Evolutionary conservation across 1,284 basidiomycete species (phyloP).

Genomic region (Somion occarium): DNA sequence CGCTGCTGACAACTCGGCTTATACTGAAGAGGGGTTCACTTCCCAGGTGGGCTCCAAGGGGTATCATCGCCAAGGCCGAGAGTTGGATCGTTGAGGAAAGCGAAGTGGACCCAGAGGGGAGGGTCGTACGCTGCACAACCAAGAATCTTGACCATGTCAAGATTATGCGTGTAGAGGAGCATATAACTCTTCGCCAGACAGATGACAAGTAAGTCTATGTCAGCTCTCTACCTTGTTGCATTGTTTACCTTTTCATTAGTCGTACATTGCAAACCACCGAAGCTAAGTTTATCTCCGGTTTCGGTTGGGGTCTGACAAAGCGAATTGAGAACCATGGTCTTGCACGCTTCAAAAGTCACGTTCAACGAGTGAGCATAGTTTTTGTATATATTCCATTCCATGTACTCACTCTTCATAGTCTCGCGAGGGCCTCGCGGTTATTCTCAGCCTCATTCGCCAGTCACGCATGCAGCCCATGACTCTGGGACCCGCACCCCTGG

Average conservation of each 20-base stretch:
- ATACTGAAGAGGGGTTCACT: constrained; percentile 90
- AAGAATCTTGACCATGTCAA: constrained; percentile 83
- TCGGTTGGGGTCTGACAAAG: constrained; percentile 81
- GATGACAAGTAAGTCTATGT: constrained; percentile 52
- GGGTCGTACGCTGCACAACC: constrained; percentile 65
- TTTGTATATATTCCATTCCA: neutral
- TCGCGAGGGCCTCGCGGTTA: constrained; percentile 74
- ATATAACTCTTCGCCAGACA: constrained; percentile 56
- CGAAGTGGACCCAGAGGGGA: constrained; percentile 77
- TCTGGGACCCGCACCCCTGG: constrained; percentile 39
- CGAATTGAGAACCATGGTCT: constrained; percentile 75
- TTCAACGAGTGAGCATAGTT: constrained; percentile 57
- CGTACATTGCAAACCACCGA: constrained; percentile 75
- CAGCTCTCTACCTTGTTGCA: constrained; percentile 1
- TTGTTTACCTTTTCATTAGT: constrained; percentile 29
- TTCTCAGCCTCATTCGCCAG: constrained; percentile 70
- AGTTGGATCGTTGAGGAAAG: constrained; percentile 91
- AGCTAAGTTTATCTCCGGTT: constrained; percentile 69
- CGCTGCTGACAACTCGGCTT: constrained; percentile 84
- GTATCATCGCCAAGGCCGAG: constrained; percentile 71
- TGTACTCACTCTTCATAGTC: constrained; percentile 42
- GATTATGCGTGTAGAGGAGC: constrained; percentile 78
- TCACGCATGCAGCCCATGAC: constrained; percentile 69
- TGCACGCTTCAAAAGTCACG: constrained; percentile 70
- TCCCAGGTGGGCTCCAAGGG: constrained; percentile 86